Conservation (phyloP, 202 grass and related monocot species). For the Panicum hallii region DNA sequence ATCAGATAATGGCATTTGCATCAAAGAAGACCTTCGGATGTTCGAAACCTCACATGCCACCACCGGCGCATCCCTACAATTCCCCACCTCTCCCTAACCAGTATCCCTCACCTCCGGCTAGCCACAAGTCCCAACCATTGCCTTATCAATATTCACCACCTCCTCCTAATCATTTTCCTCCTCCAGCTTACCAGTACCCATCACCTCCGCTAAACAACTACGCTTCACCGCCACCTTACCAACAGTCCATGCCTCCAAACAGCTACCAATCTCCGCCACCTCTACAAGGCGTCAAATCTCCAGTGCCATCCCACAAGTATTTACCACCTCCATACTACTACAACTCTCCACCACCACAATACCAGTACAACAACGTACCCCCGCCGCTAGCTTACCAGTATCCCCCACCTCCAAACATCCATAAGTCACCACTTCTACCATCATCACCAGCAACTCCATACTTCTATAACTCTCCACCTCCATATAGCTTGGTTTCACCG, state of each 20-base stretch:
- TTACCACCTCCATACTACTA: slow-evolving; percentile 63
- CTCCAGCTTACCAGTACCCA: slow-evolving; percentile 48
- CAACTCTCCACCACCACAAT: slow-evolving; percentile 49
- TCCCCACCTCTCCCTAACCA: slow-evolving; percentile 39
- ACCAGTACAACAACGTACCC: slow-evolving; percentile 32
- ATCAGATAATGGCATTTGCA: slow-evolving; percentile 66
- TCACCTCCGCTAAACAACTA: slow-evolving; percentile 44
- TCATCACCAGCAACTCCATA: slow-evolving; percentile 31
- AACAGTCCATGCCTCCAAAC: slow-evolving; percentile 32
- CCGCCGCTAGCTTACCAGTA: slow-evolving; percentile 46
- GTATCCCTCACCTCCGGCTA: slow-evolving; percentile 46
- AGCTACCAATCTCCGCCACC: slow-evolving; percentile 42
- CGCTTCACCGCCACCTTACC: slow-evolving; percentile 48
- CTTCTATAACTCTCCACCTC: slow-evolving; percentile 50
- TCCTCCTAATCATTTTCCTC: slow-evolving; percentile 34
- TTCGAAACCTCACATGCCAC: slow-evolving; percentile 47
- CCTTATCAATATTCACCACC: slow-evolving; percentile 47
- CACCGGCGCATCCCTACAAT: slow-evolving; percentile 39
- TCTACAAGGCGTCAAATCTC: slow-evolving; percentile 34
- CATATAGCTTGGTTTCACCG: slow-evolving; percentile 38
- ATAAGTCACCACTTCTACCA: slow-evolving; percentile 52
- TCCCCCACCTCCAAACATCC: slow-evolving; percentile 38
- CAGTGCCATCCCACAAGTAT: slow-evolving; percentile 42
- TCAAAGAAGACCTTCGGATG: slow-evolving; percentile 57
- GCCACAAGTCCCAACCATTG: slow-evolving; percentile 47